Evolutionary conservation across 768 basidiomycete species (phyloP).

Genomic region (Boletus fagicola): DNA sequence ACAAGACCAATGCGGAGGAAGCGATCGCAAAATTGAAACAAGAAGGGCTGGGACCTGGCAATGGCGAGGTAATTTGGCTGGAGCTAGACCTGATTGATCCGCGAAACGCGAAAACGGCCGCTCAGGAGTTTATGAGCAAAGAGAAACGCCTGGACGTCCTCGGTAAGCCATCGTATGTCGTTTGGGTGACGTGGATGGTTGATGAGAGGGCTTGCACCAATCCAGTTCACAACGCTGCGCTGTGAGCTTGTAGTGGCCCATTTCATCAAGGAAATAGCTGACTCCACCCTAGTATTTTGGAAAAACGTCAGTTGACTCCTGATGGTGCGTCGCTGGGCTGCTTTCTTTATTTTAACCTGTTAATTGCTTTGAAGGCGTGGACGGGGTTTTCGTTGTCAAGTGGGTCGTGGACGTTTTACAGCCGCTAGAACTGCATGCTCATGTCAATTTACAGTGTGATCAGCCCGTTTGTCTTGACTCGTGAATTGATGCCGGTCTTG

Average conservation of each 20-base stretch:
- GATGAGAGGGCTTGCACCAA: background rate
- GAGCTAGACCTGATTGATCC: conserved; percentile 53
- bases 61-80: conserved; percentile 49
- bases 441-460: conserved; percentile 38
- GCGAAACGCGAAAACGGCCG: conserved; percentile 44
- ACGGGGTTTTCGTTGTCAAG: conserved; percentile 45
- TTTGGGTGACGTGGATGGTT: background rate
- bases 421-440: background rate
- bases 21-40: conserved; percentile 47
- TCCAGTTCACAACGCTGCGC: conserved; percentile 56
- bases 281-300: conserved; percentile 18
- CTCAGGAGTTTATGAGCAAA: conserved; percentile 46
- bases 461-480: conserved; percentile 55
- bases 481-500: conserved; percentile 52
- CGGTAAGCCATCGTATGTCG: conserved; percentile 31
- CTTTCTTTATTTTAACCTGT: background rate
- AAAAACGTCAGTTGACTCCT: conserved; percentile 19
- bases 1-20: conserved; percentile 42
- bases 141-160: conserved; percentile 57
- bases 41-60: conserved; percentile 43
- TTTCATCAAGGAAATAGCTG: conserved; percentile 7
- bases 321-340: conserved; percentile 23
- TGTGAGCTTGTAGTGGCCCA: conserved; percentile 32
- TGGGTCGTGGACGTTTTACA: conserved; percentile 22
- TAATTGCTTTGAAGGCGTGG: conserved; percentile 33